Evolutionary conservation across 495 filamentous ascomycete species (phyloP).

Genomic region (Talaromyces proteolyticus): DNA sequence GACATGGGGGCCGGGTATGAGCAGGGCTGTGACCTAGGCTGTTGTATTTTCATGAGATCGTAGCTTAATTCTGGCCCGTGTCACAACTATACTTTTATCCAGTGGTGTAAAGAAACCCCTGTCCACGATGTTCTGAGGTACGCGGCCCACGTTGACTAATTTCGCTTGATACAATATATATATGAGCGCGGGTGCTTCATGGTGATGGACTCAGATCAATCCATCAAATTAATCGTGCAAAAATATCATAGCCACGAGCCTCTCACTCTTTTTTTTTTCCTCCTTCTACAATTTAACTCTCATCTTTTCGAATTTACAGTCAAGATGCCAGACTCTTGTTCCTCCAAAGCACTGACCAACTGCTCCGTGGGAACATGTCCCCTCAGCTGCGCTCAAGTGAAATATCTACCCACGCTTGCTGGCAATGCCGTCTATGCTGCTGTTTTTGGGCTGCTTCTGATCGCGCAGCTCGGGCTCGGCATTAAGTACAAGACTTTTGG

Average conservation of each 20-base stretch:
- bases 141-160: neutral
- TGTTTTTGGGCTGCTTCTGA: slow-evolving; percentile 20
- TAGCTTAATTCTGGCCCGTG: neutral
- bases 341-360: neutral
- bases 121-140: neutral
- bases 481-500: slow-evolving; percentile 18
- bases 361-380: slow-evolving; percentile 31
- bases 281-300: neutral
- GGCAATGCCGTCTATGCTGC: slow-evolving; percentile 35
- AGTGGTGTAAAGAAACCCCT: neutral
- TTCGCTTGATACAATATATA: neutral
- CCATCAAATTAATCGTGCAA: neutral
- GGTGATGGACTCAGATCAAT: neutral
- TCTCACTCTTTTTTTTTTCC: neutral
- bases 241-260: neutral
- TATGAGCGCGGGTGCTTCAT: neutral
- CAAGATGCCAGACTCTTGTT: neutral
- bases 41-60: neutral
- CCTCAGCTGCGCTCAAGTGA: slow-evolving; percentile 19
- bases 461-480: slow-evolving; percentile 21
- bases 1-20: too few relatives aligned
- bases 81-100: neutral
- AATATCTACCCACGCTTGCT: slow-evolving; percentile 26
- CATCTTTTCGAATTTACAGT: neutral
- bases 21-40: neutral